phyloP scores from a whole-genome alignment of 139 green algal genomes.

The Chlamydomonas sphaeroides region DNA sequence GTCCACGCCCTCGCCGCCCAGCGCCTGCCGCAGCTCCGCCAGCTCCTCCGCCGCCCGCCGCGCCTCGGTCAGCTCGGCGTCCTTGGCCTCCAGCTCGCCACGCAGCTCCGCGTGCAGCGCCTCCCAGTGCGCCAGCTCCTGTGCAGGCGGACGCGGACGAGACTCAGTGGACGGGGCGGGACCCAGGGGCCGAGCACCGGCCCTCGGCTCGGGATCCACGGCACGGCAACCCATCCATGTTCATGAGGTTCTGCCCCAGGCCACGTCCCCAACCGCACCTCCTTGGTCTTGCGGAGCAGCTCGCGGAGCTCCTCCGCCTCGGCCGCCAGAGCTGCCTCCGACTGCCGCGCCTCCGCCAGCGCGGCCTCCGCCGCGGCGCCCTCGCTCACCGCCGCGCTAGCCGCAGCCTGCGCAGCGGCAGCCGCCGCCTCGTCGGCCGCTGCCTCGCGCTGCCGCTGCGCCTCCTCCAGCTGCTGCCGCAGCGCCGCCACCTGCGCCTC shows the following conservation, averaged over 20 bases:
- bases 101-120: slow-evolving; percentile 24
- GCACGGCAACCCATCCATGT: neutral
- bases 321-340: neutral
- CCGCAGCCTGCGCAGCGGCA: neutral
- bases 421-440: neutral
- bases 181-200: too few species aligned
- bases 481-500: slow-evolving; percentile 25
- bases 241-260: too few species aligned
- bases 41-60: slow-evolving; percentile 5
- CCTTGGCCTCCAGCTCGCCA: slow-evolving; percentile 27
- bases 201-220: too few species aligned
- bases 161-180: too few species aligned
- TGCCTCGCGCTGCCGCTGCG: slow-evolving; percentile 2
- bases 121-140: slow-evolving; percentile 36
- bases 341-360: neutral
- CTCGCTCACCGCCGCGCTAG: too few species aligned
- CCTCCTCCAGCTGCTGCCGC: slow-evolving; percentile 20
- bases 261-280: too few species aligned
- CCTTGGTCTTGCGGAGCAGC: slow-evolving; percentile 31
- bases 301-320: slow-evolving; percentile 40
- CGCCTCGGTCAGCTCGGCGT: slow-evolving; percentile 1
- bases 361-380: neutral
- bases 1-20: slow-evolving; percentile 35
- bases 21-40: slow-evolving; percentile 18
- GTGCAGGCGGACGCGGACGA: neutral